phyloP scores from a whole-genome alignment of 1,284 basidiomycete species.

The Entoloma clypeatum region DNA sequence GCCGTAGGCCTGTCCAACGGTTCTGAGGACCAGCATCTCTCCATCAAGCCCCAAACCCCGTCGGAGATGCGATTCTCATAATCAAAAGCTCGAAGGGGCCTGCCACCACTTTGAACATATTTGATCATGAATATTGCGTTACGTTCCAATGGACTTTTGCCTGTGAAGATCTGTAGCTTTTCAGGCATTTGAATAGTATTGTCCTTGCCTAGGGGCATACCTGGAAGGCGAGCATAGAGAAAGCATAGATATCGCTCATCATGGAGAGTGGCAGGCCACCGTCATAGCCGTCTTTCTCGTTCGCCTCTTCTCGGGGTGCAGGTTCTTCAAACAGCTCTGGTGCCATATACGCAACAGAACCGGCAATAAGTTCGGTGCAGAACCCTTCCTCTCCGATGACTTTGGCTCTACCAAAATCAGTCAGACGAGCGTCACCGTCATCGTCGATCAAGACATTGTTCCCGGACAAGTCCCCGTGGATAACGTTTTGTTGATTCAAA shows the following conservation, averaged over 20 bases:
- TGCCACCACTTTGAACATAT: background rate
- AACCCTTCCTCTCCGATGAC: background rate
- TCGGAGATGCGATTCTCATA: no score
- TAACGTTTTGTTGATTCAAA: no score
- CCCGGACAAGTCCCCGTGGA: no score
- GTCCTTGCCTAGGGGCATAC: background rate
- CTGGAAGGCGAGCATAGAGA: conserved; percentile 6
- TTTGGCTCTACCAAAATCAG: conserved; percentile 1
- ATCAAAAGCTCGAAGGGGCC: no score
- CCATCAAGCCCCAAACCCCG: no score
- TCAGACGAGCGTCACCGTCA: conserved; percentile 1
- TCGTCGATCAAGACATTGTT: conserved; percentile 5
- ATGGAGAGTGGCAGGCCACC: conserved; percentile 1
- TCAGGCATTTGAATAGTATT: background rate
- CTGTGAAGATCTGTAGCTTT: conserved; percentile 4
- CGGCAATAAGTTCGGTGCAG: background rate
- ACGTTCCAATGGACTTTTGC: background rate
- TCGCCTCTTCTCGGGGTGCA: no score
- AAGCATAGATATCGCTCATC: conserved; percentile 9
- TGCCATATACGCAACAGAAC: no score
- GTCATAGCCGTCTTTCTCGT: background rate
- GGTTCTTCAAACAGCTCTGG: no score
- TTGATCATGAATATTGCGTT: no score
- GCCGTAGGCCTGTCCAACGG: no score
- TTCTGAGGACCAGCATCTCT: no score